Percentiles rank a stretch among this genome's conserved stretches.
Conservation (phyloP, 192 early-diverging fungal species). For the Backusella macrospora region DNA sequence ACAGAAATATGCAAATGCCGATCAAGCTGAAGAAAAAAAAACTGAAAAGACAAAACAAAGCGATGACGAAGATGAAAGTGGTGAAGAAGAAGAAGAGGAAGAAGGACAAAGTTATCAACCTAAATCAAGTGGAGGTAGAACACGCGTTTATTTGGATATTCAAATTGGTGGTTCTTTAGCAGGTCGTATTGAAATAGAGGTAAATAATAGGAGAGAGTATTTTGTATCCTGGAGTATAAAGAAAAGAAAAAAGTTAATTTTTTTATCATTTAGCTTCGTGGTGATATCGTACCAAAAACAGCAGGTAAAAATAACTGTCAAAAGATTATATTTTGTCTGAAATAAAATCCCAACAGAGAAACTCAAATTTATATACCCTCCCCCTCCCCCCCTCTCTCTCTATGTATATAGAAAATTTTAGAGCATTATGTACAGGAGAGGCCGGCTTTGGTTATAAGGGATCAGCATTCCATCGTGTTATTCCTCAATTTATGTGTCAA, state of each 20-base stretch:
- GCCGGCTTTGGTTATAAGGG: slow-evolving; percentile 83
- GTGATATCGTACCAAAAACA: slow-evolving; percentile 67
- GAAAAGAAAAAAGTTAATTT: background rate
- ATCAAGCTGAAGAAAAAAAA: slow-evolving; percentile 26
- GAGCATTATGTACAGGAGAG: slow-evolving; percentile 93
- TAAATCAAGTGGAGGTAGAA: slow-evolving; percentile 22
- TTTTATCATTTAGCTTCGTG: slow-evolving; percentile 49
- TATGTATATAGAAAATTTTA: slow-evolving; percentile 83
- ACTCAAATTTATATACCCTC: background rate
- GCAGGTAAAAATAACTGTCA: slow-evolving; percentile 50
- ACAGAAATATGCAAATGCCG: slow-evolving; percentile 42
- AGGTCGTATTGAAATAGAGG: slow-evolving; percentile 42
- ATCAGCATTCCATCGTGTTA: slow-evolving; percentile 80
- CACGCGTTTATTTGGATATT: slow-evolving; percentile 45
- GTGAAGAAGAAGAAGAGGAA: background rate
- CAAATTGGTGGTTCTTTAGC: slow-evolving; percentile 41
- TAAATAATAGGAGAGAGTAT: background rate
- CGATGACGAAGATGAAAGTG: slow-evolving; percentile 17
- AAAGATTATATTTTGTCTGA: background rate
- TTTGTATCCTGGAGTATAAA: background rate
- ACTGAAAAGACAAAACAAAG: background rate
- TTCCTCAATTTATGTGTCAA: slow-evolving; percentile 81
- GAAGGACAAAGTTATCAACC: background rate
- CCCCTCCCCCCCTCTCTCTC: too few species aligned
- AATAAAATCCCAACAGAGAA: background rate